phyloP scores from a whole-genome alignment of 208 protist genomes.

The Acanthamoeba lenticulata region DNA sequence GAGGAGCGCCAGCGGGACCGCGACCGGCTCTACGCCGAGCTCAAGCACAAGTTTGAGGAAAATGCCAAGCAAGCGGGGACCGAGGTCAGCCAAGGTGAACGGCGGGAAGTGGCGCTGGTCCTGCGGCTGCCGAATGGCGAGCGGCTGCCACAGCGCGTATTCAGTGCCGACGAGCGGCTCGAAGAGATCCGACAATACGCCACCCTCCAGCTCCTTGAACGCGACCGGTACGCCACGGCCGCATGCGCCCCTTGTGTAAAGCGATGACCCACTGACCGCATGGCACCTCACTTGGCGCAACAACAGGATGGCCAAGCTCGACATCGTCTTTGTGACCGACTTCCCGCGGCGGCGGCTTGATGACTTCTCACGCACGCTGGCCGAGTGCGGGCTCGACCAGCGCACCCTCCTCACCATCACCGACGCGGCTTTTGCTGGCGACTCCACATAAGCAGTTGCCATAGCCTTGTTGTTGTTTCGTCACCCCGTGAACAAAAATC shows the following conservation, averaged over 20 bases:
- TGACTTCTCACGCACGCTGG: neutral
- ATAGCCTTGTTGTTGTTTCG: no score
- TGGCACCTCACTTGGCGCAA: neutral
- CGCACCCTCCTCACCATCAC: neutral
- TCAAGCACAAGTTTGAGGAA: neutral
- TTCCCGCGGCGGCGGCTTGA: neutral
- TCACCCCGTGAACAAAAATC: no score
- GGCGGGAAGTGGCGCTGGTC: neutral
- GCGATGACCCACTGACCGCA: neutral
- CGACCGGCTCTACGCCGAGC: neutral
- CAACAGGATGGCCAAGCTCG: neutral
- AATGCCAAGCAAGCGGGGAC: neutral
- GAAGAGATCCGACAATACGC: neutral
- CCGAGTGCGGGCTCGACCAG: neutral
- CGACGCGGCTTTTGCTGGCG: neutral
- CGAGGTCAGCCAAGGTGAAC: neutral
- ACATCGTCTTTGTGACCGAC: neutral
- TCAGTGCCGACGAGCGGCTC: neutral
- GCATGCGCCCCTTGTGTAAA: no score
- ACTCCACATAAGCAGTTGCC: no score
- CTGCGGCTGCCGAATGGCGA: neutral
- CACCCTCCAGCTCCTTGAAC: neutral
- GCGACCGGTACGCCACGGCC: neutral
- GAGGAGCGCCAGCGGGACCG: neutral
- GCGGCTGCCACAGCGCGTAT: neutral